Percentiles rank a stretch among this genome's conserved stretches.
Conservation (phyloP, 129 eudicot genomes). For the Tagetes erecta region DNA sequence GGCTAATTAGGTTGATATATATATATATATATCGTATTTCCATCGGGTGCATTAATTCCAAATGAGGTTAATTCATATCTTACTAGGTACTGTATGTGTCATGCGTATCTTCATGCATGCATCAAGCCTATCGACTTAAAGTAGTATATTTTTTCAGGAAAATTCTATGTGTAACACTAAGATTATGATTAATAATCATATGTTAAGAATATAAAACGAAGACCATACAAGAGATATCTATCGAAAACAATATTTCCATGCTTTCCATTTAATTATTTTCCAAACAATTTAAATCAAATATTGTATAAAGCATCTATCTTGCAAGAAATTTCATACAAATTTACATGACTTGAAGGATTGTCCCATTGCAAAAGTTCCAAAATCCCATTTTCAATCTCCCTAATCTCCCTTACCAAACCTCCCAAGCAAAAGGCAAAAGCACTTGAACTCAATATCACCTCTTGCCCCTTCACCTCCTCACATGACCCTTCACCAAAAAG, state of each 20-base stretch:
- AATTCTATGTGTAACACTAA: no score
- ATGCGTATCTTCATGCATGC: no score
- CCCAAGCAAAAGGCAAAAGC: conserved; percentile 58
- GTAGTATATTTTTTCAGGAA: no score
- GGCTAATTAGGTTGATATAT: no score
- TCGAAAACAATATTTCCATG: background rate
- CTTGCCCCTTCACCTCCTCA: conserved; percentile 38
- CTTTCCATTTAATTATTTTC: conserved; percentile 20
- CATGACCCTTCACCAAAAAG: conserved; percentile 28
- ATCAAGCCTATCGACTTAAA: no score
- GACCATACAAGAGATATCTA: background rate
- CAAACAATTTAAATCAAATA: conserved; percentile 25
- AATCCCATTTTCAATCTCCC: conserved; percentile 70
- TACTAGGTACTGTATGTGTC: no score
- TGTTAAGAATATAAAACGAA: background rate
- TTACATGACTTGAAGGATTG: conserved; percentile 62
- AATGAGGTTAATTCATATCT: no score
- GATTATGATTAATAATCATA: no score
- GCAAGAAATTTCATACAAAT: conserved; percentile 57
- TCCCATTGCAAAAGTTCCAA: conserved; percentile 74
- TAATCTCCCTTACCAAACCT: conserved; percentile 45
- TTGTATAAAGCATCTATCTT: conserved; percentile 47
- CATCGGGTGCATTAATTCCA: no score
- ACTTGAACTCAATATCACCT: conserved; percentile 51
- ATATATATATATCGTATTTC: no score